These are phyloP conservation scores for Plantago lanceolata DNA, from an alignment of 305 asterid species.

Conservation along the genomic window DNA sequence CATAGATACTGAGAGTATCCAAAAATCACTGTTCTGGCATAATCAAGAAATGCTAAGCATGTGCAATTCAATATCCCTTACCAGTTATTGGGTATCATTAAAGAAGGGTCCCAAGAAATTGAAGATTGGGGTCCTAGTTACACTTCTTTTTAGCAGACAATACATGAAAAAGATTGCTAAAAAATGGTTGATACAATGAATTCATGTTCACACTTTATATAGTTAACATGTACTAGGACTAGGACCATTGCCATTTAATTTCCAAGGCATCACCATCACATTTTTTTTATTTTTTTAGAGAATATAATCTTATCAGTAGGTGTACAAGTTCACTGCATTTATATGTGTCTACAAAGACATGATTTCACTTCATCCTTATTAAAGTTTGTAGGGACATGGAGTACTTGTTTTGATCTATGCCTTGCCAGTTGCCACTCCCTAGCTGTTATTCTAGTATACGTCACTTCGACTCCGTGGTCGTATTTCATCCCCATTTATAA, in stretches of 20 bases:
- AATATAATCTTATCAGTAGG: not conserved
- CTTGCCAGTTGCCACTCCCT: too few relatives aligned
- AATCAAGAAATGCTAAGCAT: constrained; percentile 18
- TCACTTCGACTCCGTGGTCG: too few relatives aligned
- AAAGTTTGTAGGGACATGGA: constrained; percentile 12
- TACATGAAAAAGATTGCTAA: constrained; percentile 7
- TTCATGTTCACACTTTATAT: not conserved
- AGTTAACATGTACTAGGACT: not conserved
- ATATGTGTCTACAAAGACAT: constrained; percentile 3
- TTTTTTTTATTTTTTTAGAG: not conserved
- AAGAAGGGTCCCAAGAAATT: constrained; percentile 16
- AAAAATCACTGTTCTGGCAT: not conserved
- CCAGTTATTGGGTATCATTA: constrained; percentile 15
- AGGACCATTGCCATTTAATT: not conserved
- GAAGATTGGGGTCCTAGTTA: constrained; percentile 20
- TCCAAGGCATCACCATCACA: constrained; percentile 6
- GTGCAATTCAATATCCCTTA: constrained; percentile 17
- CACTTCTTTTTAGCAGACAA: constrained; percentile 23
- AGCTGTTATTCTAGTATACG: too few relatives aligned
- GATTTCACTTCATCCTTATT: not conserved
- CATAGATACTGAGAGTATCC: not conserved
- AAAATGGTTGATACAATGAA: constrained; percentile 13
- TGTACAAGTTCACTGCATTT: not conserved
- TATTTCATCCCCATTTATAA: too few relatives aligned
- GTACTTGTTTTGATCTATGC: too few relatives aligned